Conservation (phyloP, 768 basidiomycete genomes). For the Mycena venus region DNA sequence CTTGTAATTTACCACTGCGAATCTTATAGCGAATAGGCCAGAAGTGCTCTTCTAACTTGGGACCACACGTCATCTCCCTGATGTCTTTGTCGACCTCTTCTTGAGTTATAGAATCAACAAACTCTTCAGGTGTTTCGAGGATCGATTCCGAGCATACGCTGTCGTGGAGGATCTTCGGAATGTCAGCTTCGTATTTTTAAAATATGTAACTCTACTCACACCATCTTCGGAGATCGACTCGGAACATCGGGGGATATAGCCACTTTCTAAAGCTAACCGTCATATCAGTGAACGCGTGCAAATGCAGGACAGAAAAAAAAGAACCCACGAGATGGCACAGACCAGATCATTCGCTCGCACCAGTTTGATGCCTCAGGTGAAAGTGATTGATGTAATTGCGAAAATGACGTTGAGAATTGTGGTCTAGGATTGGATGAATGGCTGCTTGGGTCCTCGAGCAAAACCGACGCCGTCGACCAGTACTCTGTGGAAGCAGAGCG, state of each 20-base stretch:
- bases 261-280: neutral
- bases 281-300: neutral
- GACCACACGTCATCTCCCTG: constrained; percentile 22
- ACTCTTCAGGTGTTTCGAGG: neutral
- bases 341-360: neutral
- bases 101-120: neutral
- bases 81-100: neutral
- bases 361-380: neutral
- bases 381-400: neutral
- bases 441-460: too few species aligned
- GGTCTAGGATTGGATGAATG: too few species aligned
- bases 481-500: constrained; percentile 16
- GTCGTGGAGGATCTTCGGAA: neutral
- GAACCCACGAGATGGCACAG: neutral
- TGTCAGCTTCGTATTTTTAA: neutral
- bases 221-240: neutral
- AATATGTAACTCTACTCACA: neutral
- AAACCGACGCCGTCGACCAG: too few species aligned
- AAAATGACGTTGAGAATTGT: too few species aligned
- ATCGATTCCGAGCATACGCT: neutral
- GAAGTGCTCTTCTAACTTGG: constrained; percentile 15
- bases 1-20: constrained; percentile 7
- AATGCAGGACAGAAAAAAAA: too few species aligned
- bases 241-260: neutral
- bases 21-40: constrained; percentile 23